Percentiles rank a stretch among this genome's conserved stretches.
Evolutionary conservation across 83 land plant species (phyloP).

Genomic region (Larix sibirica): DNA sequence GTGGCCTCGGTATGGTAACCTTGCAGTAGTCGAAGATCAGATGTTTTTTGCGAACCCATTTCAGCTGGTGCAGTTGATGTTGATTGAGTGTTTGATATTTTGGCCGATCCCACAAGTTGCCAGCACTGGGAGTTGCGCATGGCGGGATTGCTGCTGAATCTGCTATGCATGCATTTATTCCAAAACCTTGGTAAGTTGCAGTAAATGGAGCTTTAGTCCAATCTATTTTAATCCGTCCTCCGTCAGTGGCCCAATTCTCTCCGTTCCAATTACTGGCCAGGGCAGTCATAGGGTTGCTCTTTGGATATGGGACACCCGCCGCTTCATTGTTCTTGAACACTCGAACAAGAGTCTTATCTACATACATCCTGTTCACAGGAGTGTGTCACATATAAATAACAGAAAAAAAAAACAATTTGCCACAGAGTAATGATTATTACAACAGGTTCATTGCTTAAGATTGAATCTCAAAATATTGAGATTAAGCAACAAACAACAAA

Average conservation of each 20-base stretch:
- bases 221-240: slow-evolving; percentile 28
- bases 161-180: slow-evolving; percentile 38
- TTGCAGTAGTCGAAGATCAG: slow-evolving; percentile 70
- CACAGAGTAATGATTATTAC: too few relatives aligned
- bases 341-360: slow-evolving; percentile 45
- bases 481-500: too few relatives aligned
- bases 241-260: slow-evolving; percentile 55
- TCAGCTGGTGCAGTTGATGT: slow-evolving; percentile 25
- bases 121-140: slow-evolving; percentile 27
- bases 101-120: slow-evolving; percentile 36
- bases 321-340: slow-evolving; percentile 33
- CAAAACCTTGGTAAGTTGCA: slow-evolving; percentile 29
- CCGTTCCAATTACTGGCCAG: slow-evolving; percentile 40
- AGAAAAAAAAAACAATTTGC: too few relatives aligned
- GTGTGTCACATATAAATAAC: too few relatives aligned
- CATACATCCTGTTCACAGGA: slow-evolving; percentile 32
- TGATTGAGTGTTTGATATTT: slow-evolving; percentile 36
- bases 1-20: not conserved
- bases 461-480: too few relatives aligned
- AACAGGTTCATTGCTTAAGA: too few relatives aligned
- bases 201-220: slow-evolving; percentile 40
- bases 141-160: slow-evolving; percentile 25
- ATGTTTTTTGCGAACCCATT: slow-evolving; percentile 36
- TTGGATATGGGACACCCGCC: slow-evolving; percentile 30
- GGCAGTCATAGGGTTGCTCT: slow-evolving; percentile 24